Base-by-base conservation (phyloP, 2,329 filamentous ascomycete genomes). In the Aureobasidium sp. region DNA sequence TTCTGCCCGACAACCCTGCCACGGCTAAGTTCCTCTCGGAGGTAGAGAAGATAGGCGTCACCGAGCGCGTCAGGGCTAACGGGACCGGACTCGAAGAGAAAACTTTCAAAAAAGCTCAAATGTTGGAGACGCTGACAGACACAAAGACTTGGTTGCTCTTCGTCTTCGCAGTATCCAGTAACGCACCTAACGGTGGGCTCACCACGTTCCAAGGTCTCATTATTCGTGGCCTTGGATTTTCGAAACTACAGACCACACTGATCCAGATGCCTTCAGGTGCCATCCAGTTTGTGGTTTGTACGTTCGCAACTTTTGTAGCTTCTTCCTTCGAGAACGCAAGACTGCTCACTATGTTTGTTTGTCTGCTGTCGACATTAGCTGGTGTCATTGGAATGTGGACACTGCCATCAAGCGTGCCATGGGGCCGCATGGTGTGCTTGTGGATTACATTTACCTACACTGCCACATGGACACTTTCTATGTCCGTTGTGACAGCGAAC, bases 51-150 rank as follows among this genome's bases (percentile, higher is more conserved):
- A 71, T 85, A 0, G 78, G 90, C 47, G 87, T 86, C 0, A 77
- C 91, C 29, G 88, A 90, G 65, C 81, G 89, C 0, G 83, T 93
- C 5, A 79, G 88, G 0, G 79, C 84, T 21, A 93, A 93, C 67
- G 84, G 90, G 69, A 89, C 89, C 63, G 89, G 89, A 0, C 85
- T 89, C 14, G 87, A 85, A 1, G 88, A 84, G 63, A 85, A 85
- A 65, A 80, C 88, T 64, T 89, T 87, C 73, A 88, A 88, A 65
- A 77, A 80, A 74, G 79, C 81, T 30, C 90, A 94, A 64, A 75
- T 88, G 1, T 76, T 81, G n/a, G 83, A 86, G 66, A 81, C 83
- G 0, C 68, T 86, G 9, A 63, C 76, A 3, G 83, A 86, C 64
- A 82, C 82, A 0, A 73, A 85, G 71, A 80, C 81, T 2, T 85